Evolutionary conservation across 75 land plant species (phyloP).

Genomic region (Isoetes taiwanensis): DNA sequence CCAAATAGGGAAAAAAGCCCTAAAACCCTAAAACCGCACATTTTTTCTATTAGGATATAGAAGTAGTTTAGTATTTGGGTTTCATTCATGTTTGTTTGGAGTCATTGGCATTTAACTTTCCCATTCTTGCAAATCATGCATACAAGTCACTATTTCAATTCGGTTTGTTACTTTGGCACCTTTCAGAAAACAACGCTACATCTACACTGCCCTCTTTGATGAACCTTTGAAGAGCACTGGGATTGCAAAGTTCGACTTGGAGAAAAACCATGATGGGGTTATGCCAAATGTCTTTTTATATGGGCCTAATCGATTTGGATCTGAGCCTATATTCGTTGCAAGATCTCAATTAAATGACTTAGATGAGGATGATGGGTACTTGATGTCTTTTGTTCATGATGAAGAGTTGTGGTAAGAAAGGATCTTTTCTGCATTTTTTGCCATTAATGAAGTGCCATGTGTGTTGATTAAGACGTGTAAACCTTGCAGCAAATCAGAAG

Average conservation of each 20-base stretch:
- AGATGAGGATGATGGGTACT: constrained; percentile 89
- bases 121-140: too few relatives aligned
- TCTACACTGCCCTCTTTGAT: constrained; percentile 52
- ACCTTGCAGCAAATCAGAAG: constrained; percentile 14
- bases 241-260: constrained; percentile 68
- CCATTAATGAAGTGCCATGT: too few relatives aligned
- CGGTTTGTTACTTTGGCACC: too few relatives aligned
- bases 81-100: too few relatives aligned
- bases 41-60: too few relatives aligned
- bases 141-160: too few relatives aligned
- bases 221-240: constrained; percentile 46
- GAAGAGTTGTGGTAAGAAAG: constrained; percentile 63
- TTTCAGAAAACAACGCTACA: constrained; percentile 72
- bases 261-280: constrained; percentile 57
- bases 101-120: too few relatives aligned
- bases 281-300: constrained; percentile 46
- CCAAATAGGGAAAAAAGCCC: too few relatives aligned
- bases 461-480: too few relatives aligned
- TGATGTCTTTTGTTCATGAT: constrained; percentile 78
- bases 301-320: constrained; percentile 71
- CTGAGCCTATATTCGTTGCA: constrained; percentile 83
- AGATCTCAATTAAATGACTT: constrained; percentile 32
- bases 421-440: not conserved
- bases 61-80: too few relatives aligned
- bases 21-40: too few relatives aligned